Percentiles rank a stretch among this genome's conserved stretches.
phyloP scores from a whole-genome alignment of 2,329 filamentous ascomycete species.

The Fusarium poae region DNA sequence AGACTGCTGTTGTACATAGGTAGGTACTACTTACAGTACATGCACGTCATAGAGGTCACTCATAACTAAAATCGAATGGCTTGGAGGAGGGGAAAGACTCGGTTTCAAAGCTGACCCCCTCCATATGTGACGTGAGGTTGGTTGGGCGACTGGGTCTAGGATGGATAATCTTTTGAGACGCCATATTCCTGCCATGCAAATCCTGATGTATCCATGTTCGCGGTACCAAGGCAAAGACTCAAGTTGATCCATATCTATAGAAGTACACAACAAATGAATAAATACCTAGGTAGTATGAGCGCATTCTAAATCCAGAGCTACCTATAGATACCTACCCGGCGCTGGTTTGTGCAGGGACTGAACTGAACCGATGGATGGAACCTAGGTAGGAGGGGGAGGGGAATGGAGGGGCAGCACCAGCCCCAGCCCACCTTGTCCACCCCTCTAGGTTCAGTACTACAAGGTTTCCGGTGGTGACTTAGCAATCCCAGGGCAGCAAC shows the following conservation, averaged over 20 bases:
- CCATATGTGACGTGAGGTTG: constrained; percentile 13
- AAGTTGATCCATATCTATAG: background rate
- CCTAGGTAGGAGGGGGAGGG: constrained; percentile 10
- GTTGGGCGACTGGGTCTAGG: background rate
- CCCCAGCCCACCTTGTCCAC: constrained; percentile 1
- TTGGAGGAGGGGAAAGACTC: constrained; percentile 18
- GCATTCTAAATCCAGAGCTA: background rate
- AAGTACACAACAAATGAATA: background rate
- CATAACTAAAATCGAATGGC: constrained; percentile 16
- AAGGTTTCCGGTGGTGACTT: constrained; percentile 32
- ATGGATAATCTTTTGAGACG: constrained; percentile 5
- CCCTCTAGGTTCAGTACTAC: background rate
- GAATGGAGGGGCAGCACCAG: constrained; percentile 23
- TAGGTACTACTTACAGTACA: constrained; percentile 8
- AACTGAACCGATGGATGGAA: background rate
- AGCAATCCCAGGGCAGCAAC: constrained; percentile 46
- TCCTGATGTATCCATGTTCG: background rate
- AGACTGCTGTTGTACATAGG: background rate
- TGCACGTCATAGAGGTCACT: constrained; percentile 40
- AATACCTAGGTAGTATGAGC: too few species aligned
- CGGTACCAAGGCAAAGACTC: background rate
- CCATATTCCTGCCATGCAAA: background rate
- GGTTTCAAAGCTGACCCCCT: constrained; percentile 36
- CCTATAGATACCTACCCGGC: background rate
- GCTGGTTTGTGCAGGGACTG: background rate